Evolutionary conservation across 2,329 filamentous ascomycete genomes (phyloP).

Genomic region (Diaporthe sp.): DNA sequence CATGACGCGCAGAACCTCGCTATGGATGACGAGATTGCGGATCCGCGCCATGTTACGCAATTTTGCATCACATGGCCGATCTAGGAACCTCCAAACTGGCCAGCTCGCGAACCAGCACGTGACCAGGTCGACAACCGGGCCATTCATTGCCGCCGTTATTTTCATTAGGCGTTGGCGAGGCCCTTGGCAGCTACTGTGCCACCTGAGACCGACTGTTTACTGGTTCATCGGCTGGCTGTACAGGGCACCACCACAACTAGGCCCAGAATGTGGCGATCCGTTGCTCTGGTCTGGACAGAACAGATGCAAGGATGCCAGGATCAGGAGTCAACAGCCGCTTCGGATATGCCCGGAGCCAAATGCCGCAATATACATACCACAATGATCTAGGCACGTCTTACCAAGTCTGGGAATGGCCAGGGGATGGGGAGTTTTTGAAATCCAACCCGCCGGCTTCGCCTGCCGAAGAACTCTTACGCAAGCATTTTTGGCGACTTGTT

Average conservation of each 20-base stretch:
- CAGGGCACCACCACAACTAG: background rate
- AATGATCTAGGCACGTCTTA: background rate
- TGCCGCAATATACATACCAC: background rate
- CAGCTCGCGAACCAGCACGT: too few relatives aligned
- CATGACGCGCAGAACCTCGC: background rate
- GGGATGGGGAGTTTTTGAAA: background rate
- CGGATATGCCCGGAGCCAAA: too few relatives aligned
- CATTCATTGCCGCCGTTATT: too few relatives aligned
- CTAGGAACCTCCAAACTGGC: too few relatives aligned
- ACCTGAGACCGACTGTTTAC: background rate
- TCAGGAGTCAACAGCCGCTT: too few relatives aligned
- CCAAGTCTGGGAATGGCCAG: background rate
- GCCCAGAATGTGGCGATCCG: background rate
- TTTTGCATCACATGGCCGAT: background rate
- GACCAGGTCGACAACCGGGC: background rate
- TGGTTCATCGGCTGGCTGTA: background rate
- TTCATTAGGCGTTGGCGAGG: too few relatives aligned
- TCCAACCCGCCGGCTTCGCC: background rate
- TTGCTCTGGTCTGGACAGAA: background rate
- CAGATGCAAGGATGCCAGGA: too few relatives aligned
- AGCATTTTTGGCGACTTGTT: background rate
- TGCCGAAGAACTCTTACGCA: background rate
- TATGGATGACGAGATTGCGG: background rate
- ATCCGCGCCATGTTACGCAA: background rate
- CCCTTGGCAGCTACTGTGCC: background rate